These are phyloP conservation scores for Coelastrella sp. DNA, from an alignment of 139 green algal genomes.

Conservation along the genomic window DNA sequence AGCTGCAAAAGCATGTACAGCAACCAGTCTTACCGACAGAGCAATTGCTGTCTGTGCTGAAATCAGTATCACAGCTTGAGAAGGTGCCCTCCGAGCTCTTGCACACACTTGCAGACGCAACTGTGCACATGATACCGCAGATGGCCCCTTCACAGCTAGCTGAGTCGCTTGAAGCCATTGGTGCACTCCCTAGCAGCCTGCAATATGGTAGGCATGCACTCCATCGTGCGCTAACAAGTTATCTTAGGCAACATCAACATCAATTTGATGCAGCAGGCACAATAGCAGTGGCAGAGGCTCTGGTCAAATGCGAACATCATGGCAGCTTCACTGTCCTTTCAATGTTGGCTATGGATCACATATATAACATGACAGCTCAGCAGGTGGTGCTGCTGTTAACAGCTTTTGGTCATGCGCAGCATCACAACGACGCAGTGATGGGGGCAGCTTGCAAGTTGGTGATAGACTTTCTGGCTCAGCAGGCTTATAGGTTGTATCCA, in stretches of 20 bases:
- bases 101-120: background rate
- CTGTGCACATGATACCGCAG: background rate
- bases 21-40: background rate
- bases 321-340: conserved; percentile 25
- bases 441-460: background rate
- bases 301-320: background rate
- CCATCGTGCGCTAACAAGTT: background rate
- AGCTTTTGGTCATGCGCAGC: conserved; percentile 20
- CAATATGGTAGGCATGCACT: background rate
- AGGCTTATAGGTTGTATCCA: background rate
- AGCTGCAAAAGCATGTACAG: background rate
- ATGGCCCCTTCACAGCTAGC: background rate
- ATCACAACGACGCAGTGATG: conserved; percentile 32
- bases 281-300: conserved; percentile 3
- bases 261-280: conserved; percentile 3
- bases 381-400: conserved; percentile 20
- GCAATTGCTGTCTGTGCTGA: background rate
- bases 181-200: background rate
- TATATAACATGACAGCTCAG: background rate
- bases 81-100: background rate
- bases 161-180: background rate
- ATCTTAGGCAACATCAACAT: conserved; percentile 12
- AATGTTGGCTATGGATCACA: conserved; percentile 25
- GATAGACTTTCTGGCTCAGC: background rate
- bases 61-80: background rate